Base-by-base conservation (phyloP, 768 basidiomycete genomes). In the Naematelia encephala region DNA sequence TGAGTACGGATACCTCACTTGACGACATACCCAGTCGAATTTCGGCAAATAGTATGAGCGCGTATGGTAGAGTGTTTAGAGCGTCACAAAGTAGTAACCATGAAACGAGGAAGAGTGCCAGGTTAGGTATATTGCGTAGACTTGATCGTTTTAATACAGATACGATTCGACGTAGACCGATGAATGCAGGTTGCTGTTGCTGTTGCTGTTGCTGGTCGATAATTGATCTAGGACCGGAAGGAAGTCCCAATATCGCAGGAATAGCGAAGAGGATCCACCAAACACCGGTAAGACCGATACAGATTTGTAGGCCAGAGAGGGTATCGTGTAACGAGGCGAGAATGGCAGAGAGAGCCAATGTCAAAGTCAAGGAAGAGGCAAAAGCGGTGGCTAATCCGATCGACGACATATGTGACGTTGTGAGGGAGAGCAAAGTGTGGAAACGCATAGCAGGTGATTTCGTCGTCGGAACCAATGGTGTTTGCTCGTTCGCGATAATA, bases 181-280 rank as follows among this genome's bases (percentile, higher is more conserved):
- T 16, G 34, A 39, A 39, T 8, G 34, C 34, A 16, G 34, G 34
- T 39, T 16, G 34, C 34, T 39, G 34, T 39, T 39, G 34, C 16
- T 39, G 8, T 39, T 16, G 34, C 8, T 39, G 34, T 8, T 39
- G 8, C 8, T 16, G 34, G 34, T 39, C n/a, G 34, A 16, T 39
- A 16, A 8, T 16, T 8, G 34, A 39, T 39, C 34, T 68, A 28
- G 22, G 25, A 4, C 66, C 72, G 12, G 81, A 79, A 0, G 89
- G 89, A 0, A 92, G 77, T 84, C 87, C 90, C 0, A 87, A 26
- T 0, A 84, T 85, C 1, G 89, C 87, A 2, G 90, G 90, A 4
- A 94, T 72, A 0, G 88, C 87, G 61, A 90, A 90, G 0, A 86
- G 27, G 0, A 84, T 85, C 94, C 94, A 97, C 87, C 90, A 92